These are phyloP conservation scores for Cercophora scortea DNA, from an alignment of 495 filamentous ascomycete species.

Conservation along the genomic window DNA sequence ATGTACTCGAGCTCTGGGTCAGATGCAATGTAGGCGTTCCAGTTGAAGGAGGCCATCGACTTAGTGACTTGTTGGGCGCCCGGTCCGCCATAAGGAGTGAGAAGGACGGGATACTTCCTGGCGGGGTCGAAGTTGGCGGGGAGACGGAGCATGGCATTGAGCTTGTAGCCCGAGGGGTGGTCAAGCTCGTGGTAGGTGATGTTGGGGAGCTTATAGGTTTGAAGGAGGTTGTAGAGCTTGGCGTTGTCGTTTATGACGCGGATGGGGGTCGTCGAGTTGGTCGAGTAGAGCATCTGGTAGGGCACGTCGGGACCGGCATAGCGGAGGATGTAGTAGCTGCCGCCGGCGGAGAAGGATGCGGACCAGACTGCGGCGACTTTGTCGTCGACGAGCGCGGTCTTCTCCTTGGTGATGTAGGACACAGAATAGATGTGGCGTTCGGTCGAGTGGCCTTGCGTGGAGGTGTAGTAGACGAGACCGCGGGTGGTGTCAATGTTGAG, in stretches of 20 bases:
- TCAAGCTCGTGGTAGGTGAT: conserved; percentile 38
- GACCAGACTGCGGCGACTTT: conserved; percentile 39
- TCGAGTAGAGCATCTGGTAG: conserved; percentile 46
- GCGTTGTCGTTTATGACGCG: conserved; percentile 44
- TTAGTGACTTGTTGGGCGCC: conserved; percentile 44
- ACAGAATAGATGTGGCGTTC: conserved; percentile 50
- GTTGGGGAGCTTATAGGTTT: conserved; percentile 44
- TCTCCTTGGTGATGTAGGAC: conserved; percentile 33
- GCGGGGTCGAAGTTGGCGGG: conserved; percentile 40
- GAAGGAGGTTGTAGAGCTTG: conserved; percentile 33
- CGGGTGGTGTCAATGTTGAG: conserved; percentile 42
- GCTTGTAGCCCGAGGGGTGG: conserved; percentile 38
- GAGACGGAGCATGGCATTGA: conserved; percentile 41
- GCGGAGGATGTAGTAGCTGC: conserved; percentile 47
- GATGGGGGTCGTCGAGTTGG: conserved; percentile 36
- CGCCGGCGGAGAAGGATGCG: conserved; percentile 45
- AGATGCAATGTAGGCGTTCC: conserved; percentile 45
- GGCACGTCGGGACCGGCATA: conserved; percentile 50
- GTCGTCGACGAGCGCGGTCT: conserved; percentile 45
- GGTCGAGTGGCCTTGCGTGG: conserved; percentile 46
- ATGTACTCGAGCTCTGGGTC: conserved; percentile 53
- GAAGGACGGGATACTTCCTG: conserved; percentile 50
- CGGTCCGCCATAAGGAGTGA: conserved; percentile 50
- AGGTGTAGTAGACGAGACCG: conserved; percentile 45
- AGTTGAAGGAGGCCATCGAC: conserved; percentile 33